Evolutionary conservation across 352 stramenopile genomes (phyloP).

Genomic region (Peronospora destructor): DNA sequence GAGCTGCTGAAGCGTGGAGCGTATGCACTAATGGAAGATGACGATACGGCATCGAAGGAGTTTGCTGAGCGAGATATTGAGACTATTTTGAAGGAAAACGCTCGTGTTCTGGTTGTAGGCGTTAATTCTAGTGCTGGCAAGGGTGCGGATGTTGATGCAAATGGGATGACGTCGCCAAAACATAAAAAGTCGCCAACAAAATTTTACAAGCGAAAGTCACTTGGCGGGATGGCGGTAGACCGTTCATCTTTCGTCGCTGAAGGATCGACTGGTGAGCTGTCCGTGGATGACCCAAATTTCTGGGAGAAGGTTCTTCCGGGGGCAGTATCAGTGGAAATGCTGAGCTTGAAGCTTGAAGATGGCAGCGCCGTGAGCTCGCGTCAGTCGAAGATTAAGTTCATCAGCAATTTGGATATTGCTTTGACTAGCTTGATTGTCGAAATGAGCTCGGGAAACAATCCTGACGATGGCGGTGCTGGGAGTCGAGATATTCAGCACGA

Average conservation of each 20-base stretch:
- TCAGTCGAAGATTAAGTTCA: conserved; percentile 86
- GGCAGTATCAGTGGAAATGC: conserved; percentile 80
- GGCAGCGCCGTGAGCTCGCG: conserved; percentile 70
- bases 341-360: conserved; percentile 84
- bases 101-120: conserved; percentile 61
- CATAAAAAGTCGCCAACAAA: conserved; percentile 42
- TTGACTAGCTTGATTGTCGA: conserved; percentile 61
- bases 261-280: conserved; percentile 85
- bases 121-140: conserved; percentile 32
- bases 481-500: conserved; percentile 68
- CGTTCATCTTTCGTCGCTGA: conserved; percentile 89
- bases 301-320: conserved; percentile 91
- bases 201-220: conserved; percentile 58
- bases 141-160: conserved; percentile 17
- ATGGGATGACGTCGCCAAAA: conserved; percentile 20
- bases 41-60: conserved; percentile 90
- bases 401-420: conserved; percentile 81
- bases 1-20: conserved; percentile 95
- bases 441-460: conserved; percentile 41
- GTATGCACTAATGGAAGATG: conserved; percentile 97
- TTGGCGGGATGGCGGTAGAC: conserved; percentile 75
- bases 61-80: conserved; percentile 97
- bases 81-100: conserved; percentile 87
- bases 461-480: conserved; percentile 36
- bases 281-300: conserved; percentile 95